phyloP scores from a whole-genome alignment of 257 asterid species.

The Solanum piurae region DNA sequence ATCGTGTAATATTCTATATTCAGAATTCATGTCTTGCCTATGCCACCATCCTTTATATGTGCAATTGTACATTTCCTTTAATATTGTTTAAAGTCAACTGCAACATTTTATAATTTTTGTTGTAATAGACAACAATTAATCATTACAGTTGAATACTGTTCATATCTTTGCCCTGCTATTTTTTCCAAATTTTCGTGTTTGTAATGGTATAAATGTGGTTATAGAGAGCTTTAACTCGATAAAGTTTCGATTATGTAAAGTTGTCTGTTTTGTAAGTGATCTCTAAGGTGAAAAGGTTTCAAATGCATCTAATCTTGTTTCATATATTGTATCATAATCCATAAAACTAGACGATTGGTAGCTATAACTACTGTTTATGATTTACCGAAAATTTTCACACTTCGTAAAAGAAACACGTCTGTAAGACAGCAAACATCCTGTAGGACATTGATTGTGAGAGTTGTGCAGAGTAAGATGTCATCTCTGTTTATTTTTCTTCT shows the following conservation, averaged over 20 bases:
- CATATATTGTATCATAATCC: neutral
- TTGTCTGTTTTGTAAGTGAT: neutral
- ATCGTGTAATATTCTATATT: neutral
- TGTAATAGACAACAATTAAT: neutral
- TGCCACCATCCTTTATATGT: neutral
- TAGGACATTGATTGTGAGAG: neutral
- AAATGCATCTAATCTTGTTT: neutral
- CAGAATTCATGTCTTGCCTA: neutral
- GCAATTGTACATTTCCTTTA: neutral
- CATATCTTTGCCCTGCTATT: neutral
- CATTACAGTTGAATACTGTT: neutral
- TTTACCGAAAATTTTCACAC: neutral
- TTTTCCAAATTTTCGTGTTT: neutral
- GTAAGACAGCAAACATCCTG: neutral
- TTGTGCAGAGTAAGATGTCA: neutral
- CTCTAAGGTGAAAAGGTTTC: neutral
- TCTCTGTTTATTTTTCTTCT: neutral
- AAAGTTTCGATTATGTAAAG: neutral
- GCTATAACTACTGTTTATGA: neutral
- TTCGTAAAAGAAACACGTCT: neutral
- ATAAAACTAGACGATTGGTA: neutral
- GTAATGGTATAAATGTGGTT: neutral
- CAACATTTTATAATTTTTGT: neutral
- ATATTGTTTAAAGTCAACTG: neutral
- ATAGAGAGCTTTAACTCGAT: neutral